A percentile compares a stretch with the other conserved stretches of the same genome.
Evolutionary conservation across 2,329 filamentous ascomycete species (phyloP).

Genomic region (Thyridium curvatum): DNA sequence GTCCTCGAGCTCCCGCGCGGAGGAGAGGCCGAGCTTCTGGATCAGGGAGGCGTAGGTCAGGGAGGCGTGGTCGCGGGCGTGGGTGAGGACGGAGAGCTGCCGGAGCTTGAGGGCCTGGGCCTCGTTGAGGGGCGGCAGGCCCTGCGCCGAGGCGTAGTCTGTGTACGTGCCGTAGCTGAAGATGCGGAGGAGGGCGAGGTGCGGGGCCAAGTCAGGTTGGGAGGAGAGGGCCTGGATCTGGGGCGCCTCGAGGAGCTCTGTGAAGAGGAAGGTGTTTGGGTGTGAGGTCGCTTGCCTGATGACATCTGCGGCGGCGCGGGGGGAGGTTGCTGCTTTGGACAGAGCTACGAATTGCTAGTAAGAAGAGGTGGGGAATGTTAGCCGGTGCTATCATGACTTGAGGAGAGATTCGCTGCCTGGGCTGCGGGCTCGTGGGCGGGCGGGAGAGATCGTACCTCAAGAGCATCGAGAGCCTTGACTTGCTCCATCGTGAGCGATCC

Average conservation of each 20-base stretch:
- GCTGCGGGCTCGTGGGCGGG: constrained; percentile 1
- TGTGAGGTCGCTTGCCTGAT: constrained; percentile 84
- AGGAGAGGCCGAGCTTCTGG: constrained; percentile 58
- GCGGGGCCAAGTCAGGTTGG: constrained; percentile 50
- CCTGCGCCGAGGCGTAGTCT: constrained; percentile 51
- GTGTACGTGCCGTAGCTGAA: constrained; percentile 91
- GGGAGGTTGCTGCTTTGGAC: constrained; percentile 76
- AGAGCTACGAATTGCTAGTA: constrained; percentile 86
- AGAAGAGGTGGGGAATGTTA: constrained; percentile 26
- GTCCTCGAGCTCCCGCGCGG: constrained; percentile 68
- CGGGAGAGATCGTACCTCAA: constrained; percentile 42
- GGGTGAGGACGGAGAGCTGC: constrained; percentile 80
- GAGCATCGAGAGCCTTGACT: constrained; percentile 56
- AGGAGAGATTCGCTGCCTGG: constrained; percentile 1
- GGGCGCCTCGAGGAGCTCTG: constrained; percentile 79
- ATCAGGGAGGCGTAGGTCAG: constrained; percentile 71
- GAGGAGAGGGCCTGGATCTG: constrained; percentile 66
- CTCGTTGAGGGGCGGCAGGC: constrained; percentile 65
- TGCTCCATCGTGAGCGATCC: constrained; percentile 58
- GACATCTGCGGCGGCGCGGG: constrained; percentile 78
- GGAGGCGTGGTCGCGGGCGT: constrained; percentile 60
- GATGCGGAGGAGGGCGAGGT: constrained; percentile 72
- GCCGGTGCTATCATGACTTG: neutral
- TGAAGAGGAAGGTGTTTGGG: constrained; percentile 85
- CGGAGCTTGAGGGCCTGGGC: constrained; percentile 79